Percentiles rank a stretch among this genome's conserved stretches.
Evolutionary conservation across 768 basidiomycete genomes (phyloP).

Genomic region (Kockovaella imperatae): DNA sequence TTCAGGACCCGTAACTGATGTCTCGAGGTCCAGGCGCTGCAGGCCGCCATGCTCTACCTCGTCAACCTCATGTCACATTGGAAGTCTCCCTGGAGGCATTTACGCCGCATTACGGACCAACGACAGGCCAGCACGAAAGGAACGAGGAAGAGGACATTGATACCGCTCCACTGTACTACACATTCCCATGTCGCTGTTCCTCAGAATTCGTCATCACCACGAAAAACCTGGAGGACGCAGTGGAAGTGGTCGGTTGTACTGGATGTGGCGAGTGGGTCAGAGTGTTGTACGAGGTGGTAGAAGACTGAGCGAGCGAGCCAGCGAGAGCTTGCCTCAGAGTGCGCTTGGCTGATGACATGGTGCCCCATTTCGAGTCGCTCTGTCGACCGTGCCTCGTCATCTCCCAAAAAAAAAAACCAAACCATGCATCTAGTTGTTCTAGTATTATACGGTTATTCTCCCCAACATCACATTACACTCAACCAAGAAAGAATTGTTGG

Average conservation of each 20-base stretch:
- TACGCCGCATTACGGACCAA: conserved; percentile 12
- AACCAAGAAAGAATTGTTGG: too few species aligned
- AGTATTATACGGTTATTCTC: too few species aligned
- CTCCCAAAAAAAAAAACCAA: too few species aligned
- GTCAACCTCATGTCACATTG: conserved; percentile 12
- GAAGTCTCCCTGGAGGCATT: conserved; percentile 19
- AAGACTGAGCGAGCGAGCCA: too few species aligned
- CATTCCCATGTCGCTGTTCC: conserved; percentile 46
- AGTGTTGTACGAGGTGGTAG: conserved; percentile 45
- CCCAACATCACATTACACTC: too few species aligned
- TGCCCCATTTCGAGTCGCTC: too few species aligned
- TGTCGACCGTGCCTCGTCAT: too few species aligned
- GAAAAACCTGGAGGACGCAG: conserved; percentile 43
- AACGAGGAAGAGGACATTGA: conserved; percentile 17
- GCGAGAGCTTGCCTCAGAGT: too few species aligned
- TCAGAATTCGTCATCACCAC: conserved; percentile 34
- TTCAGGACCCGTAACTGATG: too few species aligned
- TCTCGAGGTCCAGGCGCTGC: neutral
- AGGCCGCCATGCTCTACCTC: neutral
- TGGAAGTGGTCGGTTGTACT: conserved; percentile 45
- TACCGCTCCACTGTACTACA: conserved; percentile 39
- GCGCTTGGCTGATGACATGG: too few species aligned
- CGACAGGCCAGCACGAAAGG: neutral
- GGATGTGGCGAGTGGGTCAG: conserved; percentile 46
- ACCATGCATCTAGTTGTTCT: too few species aligned